A percentile compares a stretch with the other conserved stretches of the same genome.
Conservation (phyloP, 179 eudicot genomes). For the Beta corolliflora region DNA sequence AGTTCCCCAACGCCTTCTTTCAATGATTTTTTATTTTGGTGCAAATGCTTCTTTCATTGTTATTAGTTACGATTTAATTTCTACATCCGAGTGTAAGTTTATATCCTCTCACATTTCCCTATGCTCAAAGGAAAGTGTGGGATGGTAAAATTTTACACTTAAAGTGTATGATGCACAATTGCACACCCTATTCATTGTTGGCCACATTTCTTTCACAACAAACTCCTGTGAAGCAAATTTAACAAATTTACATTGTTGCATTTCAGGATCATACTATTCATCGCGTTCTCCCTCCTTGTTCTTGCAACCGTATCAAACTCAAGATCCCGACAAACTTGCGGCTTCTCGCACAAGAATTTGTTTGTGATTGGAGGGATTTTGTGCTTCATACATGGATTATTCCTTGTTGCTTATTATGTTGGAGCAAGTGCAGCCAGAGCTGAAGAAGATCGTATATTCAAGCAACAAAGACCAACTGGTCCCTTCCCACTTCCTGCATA, state of each 20-base stretch:
- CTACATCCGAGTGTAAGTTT: no score
- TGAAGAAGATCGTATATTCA: slow-evolving; percentile 27
- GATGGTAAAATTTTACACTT: no score
- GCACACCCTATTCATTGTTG: background rate
- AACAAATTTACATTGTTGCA: no score
- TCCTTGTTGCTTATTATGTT: slow-evolving; percentile 39
- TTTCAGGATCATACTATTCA: slow-evolving; percentile 39
- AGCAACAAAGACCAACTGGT: slow-evolving; percentile 25
- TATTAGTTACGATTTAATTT: no score
- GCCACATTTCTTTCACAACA: background rate
- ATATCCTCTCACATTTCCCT: no score
- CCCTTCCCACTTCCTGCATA: slow-evolving; percentile 35
- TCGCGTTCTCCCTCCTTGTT: slow-evolving; percentile 61
- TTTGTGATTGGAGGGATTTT: slow-evolving; percentile 48
- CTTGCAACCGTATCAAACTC: slow-evolving; percentile 56
- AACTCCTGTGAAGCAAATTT: background rate
- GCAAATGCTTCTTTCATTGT: no score
- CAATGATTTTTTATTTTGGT: no score
- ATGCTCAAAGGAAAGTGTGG: no score
- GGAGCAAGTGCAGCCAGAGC: slow-evolving; percentile 29
- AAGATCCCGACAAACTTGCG: slow-evolving; percentile 56
- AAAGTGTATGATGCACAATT: no score
- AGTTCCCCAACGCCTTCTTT: no score
- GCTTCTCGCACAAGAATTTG: slow-evolving; percentile 48
- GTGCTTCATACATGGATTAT: slow-evolving; percentile 41